Evolutionary conservation across 257 asterid genomes (phyloP).

Genomic region (Handroanthus guayacan): DNA sequence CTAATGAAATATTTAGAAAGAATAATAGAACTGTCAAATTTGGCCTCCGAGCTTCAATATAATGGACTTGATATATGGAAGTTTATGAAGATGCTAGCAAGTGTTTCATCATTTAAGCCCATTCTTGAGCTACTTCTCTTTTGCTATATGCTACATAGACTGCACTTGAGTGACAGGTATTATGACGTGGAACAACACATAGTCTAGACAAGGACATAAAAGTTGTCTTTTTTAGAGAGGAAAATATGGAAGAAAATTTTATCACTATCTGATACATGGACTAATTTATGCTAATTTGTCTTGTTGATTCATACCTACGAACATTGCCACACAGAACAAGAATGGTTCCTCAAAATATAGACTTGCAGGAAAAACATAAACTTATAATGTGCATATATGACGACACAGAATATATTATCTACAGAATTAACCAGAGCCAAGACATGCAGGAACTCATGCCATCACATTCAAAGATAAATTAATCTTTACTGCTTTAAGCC

Average conservation of each 20-base stretch:
- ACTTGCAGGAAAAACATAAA: neutral
- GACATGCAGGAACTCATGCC: slow-evolving; percentile 5
- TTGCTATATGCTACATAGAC: neutral
- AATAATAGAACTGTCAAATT: neutral
- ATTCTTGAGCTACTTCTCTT: neutral
- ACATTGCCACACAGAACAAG: neutral
- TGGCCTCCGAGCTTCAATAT: neutral
- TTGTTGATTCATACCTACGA: neutral
- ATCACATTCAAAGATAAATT: slow-evolving; percentile 9
- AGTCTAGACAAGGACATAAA: neutral
- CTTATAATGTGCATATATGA: neutral
- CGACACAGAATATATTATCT: too few relatives aligned
- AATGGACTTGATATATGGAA: neutral
- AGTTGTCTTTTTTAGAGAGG: neutral
- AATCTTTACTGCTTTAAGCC: slow-evolving; percentile 14
- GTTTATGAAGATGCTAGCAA: slow-evolving; percentile 14
- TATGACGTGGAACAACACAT: neutral
- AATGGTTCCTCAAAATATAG: neutral
- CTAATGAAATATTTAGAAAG: slow-evolving; percentile 4
- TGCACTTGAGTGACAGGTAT: neutral
- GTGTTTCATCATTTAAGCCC: neutral
- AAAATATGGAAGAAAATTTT: neutral
- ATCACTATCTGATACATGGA: neutral
- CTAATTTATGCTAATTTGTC: neutral
- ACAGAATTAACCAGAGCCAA: slow-evolving; percentile 14